Evolutionary conservation across 805 yeast genomes (phyloP).

Genomic region (Wickerhamiella kurtzmanii): DNA sequence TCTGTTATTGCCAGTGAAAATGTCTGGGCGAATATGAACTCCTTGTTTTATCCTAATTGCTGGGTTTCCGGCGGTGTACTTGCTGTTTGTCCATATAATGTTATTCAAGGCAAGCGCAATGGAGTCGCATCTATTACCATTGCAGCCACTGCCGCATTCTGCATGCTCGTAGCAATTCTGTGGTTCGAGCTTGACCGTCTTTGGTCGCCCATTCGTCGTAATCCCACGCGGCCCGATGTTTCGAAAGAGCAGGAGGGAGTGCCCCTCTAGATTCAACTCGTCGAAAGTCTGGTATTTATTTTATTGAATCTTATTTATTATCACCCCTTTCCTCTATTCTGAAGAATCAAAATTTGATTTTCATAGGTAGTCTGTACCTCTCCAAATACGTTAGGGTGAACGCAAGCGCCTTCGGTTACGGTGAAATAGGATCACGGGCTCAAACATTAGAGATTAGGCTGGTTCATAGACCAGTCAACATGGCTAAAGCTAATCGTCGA

Average conservation of each 20-base stretch:
- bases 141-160: constrained; percentile 43
- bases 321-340: not conserved
- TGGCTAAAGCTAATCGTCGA: too few relatives aligned
- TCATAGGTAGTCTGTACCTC: not conserved
- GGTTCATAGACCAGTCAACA: too few relatives aligned
- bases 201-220: constrained; percentile 41
- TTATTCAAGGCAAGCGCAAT: constrained; percentile 38
- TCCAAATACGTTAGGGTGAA: too few relatives aligned
- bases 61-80: constrained; percentile 78
- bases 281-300: too few relatives aligned
- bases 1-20: constrained; percentile 3
- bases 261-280: constrained; percentile 44
- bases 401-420: too few relatives aligned
- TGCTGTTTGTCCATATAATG: constrained; percentile 66
- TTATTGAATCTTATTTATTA: not conserved
- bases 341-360: not conserved
- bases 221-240: constrained; percentile 34
- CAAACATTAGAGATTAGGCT: too few relatives aligned
- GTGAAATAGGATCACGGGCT: too few relatives aligned
- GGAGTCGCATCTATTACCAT: constrained; percentile 57
- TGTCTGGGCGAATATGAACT: constrained; percentile 75
- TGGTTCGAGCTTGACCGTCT: constrained; percentile 38
- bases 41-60: constrained; percentile 57
- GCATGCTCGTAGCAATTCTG: constrained; percentile 39
- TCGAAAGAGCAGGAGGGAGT: constrained; percentile 74